Base-by-base conservation (phyloP, 2,329 filamentous ascomycete genomes). In the Fusarium coffeatum region DNA sequence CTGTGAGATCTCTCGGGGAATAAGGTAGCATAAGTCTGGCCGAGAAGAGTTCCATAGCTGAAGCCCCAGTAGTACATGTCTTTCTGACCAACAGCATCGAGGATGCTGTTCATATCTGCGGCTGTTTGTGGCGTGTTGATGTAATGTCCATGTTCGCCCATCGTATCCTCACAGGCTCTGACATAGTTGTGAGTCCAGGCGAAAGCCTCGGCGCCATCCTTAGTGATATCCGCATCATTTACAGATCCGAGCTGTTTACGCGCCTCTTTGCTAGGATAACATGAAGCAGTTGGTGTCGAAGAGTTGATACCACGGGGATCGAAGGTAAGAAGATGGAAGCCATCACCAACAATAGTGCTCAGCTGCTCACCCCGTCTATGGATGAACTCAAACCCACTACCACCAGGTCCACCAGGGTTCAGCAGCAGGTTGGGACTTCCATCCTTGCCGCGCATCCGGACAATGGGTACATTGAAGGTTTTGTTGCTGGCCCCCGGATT, bases 81-180 rank as follows among this genome's bases (percentile, higher is more conserved):
- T 46, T 78, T 51, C 27, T 77, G 68, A 5, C 78, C 79, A 41
- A 79, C 48, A 22, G 76, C 83, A 51, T 85, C 81, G 2, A 86
- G 74, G 28, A 86, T 85, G 15, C 76, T 80, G 66, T 85, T 84
- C 83, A 86, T 85, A 62, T 86, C 84, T 32, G 84, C 82, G 12
- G 83, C 84, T 1, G 83, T 83, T 70, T 85, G 83, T 0, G 83
- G 83, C 1, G 84, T 86, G 59, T 85, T 85, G 61, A 85, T 75
- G 63, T 85, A 84, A 10, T 66, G 68, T 5, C 79, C 82, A 63
- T 84, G 74, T 49, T 83, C 82, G 1, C 82, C 83, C 78, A 81
- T 82, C 3, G 75, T 83, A 13, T 86, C 83, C 7, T 71, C 64
- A 49, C 84, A 85, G 0, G 81, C 80, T 13, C 73, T 76, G 6